These are phyloP conservation scores for Fraxinus sp. DNA, from an alignment of 305 asterid genomes.

Conservation along the genomic window DNA sequence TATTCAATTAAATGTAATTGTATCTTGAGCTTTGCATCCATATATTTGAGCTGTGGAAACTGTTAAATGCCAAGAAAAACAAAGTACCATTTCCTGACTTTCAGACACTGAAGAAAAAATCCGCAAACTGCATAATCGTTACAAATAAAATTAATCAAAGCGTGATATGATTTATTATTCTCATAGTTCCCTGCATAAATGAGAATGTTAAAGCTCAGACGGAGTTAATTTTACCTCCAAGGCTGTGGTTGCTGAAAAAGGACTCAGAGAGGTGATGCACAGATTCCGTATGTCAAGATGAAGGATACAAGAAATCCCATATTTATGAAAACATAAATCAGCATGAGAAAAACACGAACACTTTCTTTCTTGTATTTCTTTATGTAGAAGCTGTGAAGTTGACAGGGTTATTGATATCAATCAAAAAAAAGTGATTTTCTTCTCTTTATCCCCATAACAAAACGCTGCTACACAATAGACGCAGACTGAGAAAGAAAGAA, in stretches of 20 bases:
- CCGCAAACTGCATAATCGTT: neutral
- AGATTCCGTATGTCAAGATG: neutral
- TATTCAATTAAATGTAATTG: neutral
- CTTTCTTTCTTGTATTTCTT: neutral
- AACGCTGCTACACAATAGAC: neutral
- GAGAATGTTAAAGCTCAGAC: neutral
- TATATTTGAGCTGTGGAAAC: neutral
- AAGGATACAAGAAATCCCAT: neutral
- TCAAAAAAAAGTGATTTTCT: neutral
- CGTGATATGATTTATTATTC: neutral
- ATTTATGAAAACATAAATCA: neutral
- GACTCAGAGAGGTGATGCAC: neutral
- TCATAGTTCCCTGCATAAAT: neutral
- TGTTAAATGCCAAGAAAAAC: neutral
- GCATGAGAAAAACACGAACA: neutral
- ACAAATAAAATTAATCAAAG: neutral
- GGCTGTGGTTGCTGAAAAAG: neutral
- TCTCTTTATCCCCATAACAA: neutral
- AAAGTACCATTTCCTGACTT: neutral
- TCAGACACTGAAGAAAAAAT: neutral
- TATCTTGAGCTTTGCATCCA: conserved; percentile 1
- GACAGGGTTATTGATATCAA: neutral
- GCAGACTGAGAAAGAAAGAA: neutral
- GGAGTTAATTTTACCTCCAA: neutral
- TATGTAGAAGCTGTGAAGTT: neutral